A percentile compares a stretch with the other conserved stretches of the same genome.
These are phyloP conservation scores for Ganoderma leucocontextum DNA, from an alignment of 1,284 basidiomycete species.

Conservation along the genomic window DNA sequence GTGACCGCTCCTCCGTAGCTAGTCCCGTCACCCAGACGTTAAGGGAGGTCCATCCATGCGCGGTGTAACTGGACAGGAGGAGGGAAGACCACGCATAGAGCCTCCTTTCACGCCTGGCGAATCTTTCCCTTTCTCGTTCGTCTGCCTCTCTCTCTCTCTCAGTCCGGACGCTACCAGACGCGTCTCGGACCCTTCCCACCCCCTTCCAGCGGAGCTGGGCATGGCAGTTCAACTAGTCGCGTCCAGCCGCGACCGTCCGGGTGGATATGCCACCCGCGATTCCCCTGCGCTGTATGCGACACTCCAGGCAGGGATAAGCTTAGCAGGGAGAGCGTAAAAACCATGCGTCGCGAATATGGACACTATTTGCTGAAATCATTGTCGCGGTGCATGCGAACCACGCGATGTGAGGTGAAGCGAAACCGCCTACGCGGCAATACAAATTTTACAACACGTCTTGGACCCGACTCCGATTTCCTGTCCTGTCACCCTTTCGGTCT, in stretches of 20 bases:
- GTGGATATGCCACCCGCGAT: neutral
- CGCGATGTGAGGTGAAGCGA: no score
- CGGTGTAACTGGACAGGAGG: slow-evolving; percentile 15
- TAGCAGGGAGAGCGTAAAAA: neutral
- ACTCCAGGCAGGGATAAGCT: neutral
- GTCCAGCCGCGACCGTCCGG: neutral
- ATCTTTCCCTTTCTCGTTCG: neutral
- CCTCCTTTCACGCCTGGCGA: neutral
- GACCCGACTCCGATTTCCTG: neutral
- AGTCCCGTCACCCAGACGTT: neutral
- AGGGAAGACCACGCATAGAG: neutral
- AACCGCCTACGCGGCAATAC: no score
- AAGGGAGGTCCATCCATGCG: slow-evolving; percentile 8
- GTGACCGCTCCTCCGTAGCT: slow-evolving; percentile 15
- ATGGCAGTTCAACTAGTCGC: neutral
- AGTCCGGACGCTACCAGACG: neutral
- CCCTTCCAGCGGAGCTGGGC: neutral
- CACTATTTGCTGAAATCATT: no score
- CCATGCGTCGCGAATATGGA: no score
- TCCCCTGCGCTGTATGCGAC: neutral
- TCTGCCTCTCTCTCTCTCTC: neutral
- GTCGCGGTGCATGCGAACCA: no score
- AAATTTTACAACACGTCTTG: neutral
- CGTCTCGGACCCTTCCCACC: neutral
- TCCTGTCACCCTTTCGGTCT: no score